Evolutionary conservation across 805 yeast species (phyloP), one percentile per base, ranked within the genome.

Genomic region (Huiozyma sinensis): DNA sequence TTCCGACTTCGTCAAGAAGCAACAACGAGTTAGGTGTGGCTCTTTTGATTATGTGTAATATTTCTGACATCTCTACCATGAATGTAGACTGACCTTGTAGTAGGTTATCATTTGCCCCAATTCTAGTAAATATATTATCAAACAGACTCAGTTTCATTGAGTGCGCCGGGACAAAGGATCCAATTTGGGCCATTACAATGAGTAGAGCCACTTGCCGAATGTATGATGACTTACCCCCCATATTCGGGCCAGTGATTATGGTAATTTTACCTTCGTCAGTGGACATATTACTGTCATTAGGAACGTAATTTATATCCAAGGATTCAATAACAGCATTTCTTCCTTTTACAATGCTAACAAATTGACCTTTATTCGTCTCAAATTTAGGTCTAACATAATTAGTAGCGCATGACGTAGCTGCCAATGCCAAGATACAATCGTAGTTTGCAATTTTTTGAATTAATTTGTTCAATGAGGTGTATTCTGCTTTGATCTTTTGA

Each of bases 51-150:
- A 92, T 90, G 2, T 90, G 77, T 0, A 95, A 81, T 42, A 95
- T 86, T 56, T 92, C 98, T 42, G 87, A 70, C 97, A 92, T 88
- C 63, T 92, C 99, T 28, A 95, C 85, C 85, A 85, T 84, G 57
- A 89, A 88, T 0, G 95, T 88, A 0, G 95, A 84, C 52, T 83
- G 77, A 2, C 92, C 90, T 24, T 69, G 68, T 41, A 86, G 52
- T 38, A 88, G 68, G 54, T 86, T 77, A 63, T 88, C 97, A 34
- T 76, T 72, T 0, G 95, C 92, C 0, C 95, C 95, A 79, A 86
- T 81, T 39, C 92, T 64, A 1, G 78, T 73, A 42, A 60, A 66
- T 0, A 76, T 60, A 12, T 70, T 72, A 55, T 81, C 88, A 52
- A 87, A 79, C 1, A 86, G 63, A 1, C 95, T 84, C 31, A 85